phyloP scores from a whole-genome alignment of 495 filamentous ascomycete species.

The Elaphomyces granulatus region DNA sequence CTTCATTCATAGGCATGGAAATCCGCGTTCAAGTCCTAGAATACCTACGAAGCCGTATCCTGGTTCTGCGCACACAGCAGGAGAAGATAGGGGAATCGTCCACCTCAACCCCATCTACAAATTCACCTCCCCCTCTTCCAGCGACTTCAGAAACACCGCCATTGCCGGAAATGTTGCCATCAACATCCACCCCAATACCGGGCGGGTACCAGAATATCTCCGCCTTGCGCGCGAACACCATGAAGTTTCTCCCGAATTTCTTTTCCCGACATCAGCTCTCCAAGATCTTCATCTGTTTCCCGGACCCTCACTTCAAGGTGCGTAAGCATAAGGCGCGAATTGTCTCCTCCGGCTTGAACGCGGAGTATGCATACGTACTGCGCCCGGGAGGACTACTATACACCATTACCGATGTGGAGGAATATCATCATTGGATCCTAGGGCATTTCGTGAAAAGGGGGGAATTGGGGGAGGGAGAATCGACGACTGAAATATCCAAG shows the following conservation, averaged over 20 bases:
- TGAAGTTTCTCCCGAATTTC: slow-evolving; percentile 98
- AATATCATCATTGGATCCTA: slow-evolving; percentile 86
- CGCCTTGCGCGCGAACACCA: slow-evolving; percentile 80
- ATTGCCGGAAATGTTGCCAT: slow-evolving; percentile 3
- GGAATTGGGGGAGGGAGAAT: slow-evolving; percentile 5
- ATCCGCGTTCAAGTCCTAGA: slow-evolving; percentile 80
- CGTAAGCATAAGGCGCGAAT: slow-evolving; percentile 95
- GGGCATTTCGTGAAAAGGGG: slow-evolving; percentile 51
- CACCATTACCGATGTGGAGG: slow-evolving; percentile 94
- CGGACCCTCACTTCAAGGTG: slow-evolving; percentile 94
- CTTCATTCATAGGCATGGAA: slow-evolving; percentile 49
- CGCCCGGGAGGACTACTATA: slow-evolving; percentile 74
- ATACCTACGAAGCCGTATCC: slow-evolving; percentile 75
- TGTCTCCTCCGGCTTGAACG: slow-evolving; percentile 70
- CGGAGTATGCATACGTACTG: slow-evolving; percentile 86
- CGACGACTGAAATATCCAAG: slow-evolving; percentile 2
- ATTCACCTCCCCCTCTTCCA: slow-evolving; percentile 1
- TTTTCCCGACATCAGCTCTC: slow-evolving; percentile 60
- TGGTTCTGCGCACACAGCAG: slow-evolving; percentile 59
- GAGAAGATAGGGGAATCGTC: slow-evolving; percentile 21
- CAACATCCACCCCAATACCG: slow-evolving; percentile 14
- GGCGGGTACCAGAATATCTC: slow-evolving; percentile 67
- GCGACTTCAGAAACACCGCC: slow-evolving; percentile 17
- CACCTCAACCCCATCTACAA: slow-evolving; percentile 3
- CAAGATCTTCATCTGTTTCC: slow-evolving; percentile 95